Evolutionary conservation across 1,284 basidiomycete species (phyloP), one percentile per base, ranked within the genome.

Genomic region (Phaffia rhodozyma): DNA sequence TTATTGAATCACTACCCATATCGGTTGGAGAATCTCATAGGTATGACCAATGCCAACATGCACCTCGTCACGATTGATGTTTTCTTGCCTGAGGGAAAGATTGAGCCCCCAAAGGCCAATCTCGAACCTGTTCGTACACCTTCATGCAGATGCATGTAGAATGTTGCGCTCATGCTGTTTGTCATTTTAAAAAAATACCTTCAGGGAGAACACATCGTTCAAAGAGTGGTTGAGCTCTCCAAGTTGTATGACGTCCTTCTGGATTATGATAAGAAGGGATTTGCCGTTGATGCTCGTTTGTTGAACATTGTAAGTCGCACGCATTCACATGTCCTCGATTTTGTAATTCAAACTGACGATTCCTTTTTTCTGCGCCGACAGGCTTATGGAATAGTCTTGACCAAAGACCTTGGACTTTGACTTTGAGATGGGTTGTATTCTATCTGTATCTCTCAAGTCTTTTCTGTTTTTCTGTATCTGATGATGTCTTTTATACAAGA

Each of bases 161-260:
- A 85, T 61, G 81, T 88, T 1, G 86, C 89, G 51, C 51, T 53
- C 16, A 32, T 18, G 16, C 13, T 30, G 27, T n/a, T 18, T 55
- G 29, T 30, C 18, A 2, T 34, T 55, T n/a, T n/a, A n/a, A n/a
- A 18, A 34, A 5, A 9, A 13, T 55, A 34, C 3, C 18, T 27
- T n/a, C 78, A 81, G 50, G 91, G 91, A 21, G 90, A 91, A 74
- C 84, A 86, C 69, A 91, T 96, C 67, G 80, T 85, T 50, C 83
- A 81, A 62, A 81, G 83, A 48, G 80, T 90, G 25, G 83, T 93
- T 1, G 83, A 84, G 55, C 70, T 94, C 20, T 72, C 78, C 21
- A 82, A 84, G 68, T 77, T 94, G 21, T 77, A 81, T 55, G 75
- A 77, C 0, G 81, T 81, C 56, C 77, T 93, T 27, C 5, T 70